Evolutionary conservation across 345 rosid genomes (phyloP).

Genomic region (Fremontodendron californicum): DNA sequence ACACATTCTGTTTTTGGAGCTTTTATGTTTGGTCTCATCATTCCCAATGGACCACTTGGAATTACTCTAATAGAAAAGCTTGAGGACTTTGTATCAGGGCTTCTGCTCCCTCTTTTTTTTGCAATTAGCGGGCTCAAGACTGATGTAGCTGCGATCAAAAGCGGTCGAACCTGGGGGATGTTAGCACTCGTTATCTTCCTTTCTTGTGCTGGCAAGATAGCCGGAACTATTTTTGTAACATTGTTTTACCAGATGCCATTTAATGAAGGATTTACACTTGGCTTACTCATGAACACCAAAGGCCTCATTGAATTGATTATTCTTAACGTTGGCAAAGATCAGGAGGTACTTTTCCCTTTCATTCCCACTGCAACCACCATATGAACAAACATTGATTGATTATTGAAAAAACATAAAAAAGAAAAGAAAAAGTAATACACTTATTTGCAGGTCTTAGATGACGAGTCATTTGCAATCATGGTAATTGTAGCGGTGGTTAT

Average conservation of each 20-base stretch:
- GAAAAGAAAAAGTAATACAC: no score
- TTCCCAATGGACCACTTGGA: constrained; percentile 88
- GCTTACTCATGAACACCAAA: constrained; percentile 85
- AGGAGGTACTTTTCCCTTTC: constrained; percentile 40
- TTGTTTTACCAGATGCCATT: constrained; percentile 58
- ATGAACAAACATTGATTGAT: not conserved
- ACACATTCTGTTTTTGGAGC: constrained; percentile 96
- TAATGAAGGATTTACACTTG: constrained; percentile 80
- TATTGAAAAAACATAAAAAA: no score
- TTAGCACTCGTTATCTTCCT: constrained; percentile 46
- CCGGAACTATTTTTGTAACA: constrained; percentile 58
- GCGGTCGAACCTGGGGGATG: constrained; percentile 45
- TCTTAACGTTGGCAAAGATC: constrained; percentile 86
- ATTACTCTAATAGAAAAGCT: constrained; percentile 83
- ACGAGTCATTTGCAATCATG: constrained; percentile 72
- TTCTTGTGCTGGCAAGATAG: constrained; percentile 63
- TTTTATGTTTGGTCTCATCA: constrained; percentile 78
- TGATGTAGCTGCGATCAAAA: constrained; percentile 35
- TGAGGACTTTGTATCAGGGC: constrained; percentile 95
- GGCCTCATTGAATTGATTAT: constrained; percentile 93
- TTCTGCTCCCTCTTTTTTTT: constrained; percentile 84
- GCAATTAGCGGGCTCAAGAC: constrained; percentile 94
- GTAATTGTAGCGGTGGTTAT: constrained; percentile 66
- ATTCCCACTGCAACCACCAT: not conserved
- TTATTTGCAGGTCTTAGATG: constrained; percentile 66